Conservation (phyloP, 1,284 basidiomycete genomes). For the Puccinia hordei region DNA sequence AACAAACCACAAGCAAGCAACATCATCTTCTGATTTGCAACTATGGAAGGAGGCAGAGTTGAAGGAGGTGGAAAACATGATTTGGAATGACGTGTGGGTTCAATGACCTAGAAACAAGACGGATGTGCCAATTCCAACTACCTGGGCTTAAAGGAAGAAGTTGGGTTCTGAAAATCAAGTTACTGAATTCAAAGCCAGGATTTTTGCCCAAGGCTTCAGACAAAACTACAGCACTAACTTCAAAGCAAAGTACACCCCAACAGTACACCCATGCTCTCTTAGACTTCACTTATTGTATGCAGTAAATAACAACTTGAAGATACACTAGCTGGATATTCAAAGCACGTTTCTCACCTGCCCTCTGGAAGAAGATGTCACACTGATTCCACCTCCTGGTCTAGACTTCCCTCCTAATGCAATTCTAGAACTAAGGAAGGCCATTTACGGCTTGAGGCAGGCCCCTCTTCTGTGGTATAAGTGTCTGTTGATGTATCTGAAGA, state of each 20-base stretch:
- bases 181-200: background rate
- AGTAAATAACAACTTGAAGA: background rate
- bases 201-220: background rate
- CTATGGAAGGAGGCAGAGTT: background rate
- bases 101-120: no score
- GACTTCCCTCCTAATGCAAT: background rate
- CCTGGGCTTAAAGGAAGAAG: background rate
- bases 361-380: background rate
- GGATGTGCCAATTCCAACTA: background rate
- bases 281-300: background rate
- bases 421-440: background rate
- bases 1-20: background rate
- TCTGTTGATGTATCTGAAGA: background rate
- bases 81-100: background rate
- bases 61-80: background rate
- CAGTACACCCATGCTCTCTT: background rate
- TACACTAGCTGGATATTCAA: constrained; percentile 1
- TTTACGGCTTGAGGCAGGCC: constrained; percentile 14
- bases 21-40: background rate
- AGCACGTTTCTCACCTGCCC: background rate
- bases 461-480: background rate
- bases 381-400: background rate
- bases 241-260: background rate
- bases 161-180: background rate
- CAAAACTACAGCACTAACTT: background rate